These are phyloP conservation scores for Lycium barbarum DNA, from an alignment of 257 asterid genomes.

Conservation along the genomic window DNA sequence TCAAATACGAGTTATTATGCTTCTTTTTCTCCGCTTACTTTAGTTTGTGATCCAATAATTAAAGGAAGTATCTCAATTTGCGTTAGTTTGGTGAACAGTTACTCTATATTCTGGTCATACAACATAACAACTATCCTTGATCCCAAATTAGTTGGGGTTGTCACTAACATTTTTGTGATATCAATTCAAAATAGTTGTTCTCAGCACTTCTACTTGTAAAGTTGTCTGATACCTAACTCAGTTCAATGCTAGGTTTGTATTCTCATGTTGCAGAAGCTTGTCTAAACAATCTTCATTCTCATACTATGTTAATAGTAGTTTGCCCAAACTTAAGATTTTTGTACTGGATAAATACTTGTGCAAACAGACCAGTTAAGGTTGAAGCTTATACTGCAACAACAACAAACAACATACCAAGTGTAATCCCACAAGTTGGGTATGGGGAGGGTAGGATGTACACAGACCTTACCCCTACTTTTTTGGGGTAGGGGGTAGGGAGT, in stretches of 20 bases:
- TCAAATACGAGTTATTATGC: not conserved
- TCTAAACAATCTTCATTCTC: not conserved
- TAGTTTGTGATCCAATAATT: not conserved
- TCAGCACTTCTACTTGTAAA: not conserved
- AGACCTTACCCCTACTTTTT: no score
- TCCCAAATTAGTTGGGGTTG: not conserved
- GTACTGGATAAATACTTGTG: not conserved
- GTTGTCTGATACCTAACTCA: not conserved
- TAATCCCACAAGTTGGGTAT: no score
- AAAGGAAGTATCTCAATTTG: not conserved
- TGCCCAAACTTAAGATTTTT: not conserved
- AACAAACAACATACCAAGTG: no score
- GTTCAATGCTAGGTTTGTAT: not conserved
- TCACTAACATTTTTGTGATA: not conserved
- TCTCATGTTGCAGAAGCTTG: not conserved
- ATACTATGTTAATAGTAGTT: not conserved
- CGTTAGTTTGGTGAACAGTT: not conserved
- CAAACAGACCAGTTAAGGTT: not conserved
- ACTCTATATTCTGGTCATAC: not conserved
- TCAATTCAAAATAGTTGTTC: not conserved
- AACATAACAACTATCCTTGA: not conserved
- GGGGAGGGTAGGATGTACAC: no score
- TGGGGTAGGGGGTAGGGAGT: no score
- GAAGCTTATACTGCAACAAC: not conserved
- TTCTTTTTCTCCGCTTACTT: not conserved